phyloP scores from a whole-genome alignment of 164 flowering plant species.

The Paratinospora sagittata region DNA sequence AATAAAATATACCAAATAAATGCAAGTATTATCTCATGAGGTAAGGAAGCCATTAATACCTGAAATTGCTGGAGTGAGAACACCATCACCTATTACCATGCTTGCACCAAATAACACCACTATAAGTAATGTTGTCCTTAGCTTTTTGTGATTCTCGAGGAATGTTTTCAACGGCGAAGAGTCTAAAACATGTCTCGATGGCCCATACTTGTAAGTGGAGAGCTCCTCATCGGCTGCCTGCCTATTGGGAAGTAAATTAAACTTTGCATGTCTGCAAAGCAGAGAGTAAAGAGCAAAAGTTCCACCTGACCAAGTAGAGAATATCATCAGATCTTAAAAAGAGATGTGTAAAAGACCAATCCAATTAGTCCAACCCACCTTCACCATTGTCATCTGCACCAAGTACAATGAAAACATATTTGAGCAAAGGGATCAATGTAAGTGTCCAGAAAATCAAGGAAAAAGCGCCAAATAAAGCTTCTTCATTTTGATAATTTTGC shows the following conservation, averaged over 20 bases:
- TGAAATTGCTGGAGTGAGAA: slow-evolving; percentile 65
- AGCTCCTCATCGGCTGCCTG: no score
- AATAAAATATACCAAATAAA: neutral
- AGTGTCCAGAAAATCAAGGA: no score
- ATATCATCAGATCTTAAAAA: slow-evolving; percentile 9
- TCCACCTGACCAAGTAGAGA: no score
- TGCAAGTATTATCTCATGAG: neutral
- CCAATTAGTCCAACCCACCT: slow-evolving; percentile 32
- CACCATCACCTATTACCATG: slow-evolving; percentile 50
- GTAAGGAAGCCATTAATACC: slow-evolving; percentile 25
- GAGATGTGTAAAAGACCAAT: neutral
- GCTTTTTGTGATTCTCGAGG: slow-evolving; percentile 48
- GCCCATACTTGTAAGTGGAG: no score
- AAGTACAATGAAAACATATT: no score
- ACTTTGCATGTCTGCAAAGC: no score
- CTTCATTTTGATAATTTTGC: slow-evolving; percentile 36
- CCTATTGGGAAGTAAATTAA: no score
- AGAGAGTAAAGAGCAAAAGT: no score
- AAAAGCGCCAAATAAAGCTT: slow-evolving; percentile 61
- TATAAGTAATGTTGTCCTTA: slow-evolving; percentile 43
- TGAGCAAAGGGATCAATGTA: no score
- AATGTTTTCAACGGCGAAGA: slow-evolving; percentile 35
- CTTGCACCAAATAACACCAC: slow-evolving; percentile 54
- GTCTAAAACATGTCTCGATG: no score
- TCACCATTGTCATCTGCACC: slow-evolving; percentile 72